A percentile compares a stretch with the other conserved stretches of the same genome.
Evolutionary conservation across 148 eudicot genomes (phyloP).

Genomic region (Vaccinium darrowii): DNA sequence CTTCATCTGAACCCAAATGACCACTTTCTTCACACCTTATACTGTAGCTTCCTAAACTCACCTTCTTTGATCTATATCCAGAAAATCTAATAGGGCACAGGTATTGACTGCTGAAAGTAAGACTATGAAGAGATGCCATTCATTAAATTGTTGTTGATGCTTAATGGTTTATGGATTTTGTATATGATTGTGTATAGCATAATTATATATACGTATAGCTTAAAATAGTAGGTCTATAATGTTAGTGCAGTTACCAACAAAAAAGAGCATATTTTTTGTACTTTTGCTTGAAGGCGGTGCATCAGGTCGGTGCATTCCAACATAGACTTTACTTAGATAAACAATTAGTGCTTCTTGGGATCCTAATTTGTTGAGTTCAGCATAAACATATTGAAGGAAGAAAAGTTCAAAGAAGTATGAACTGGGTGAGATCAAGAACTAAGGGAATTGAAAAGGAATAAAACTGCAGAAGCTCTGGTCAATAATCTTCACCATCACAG

Average conservation of each 20-base stretch:
- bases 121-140: conserved; percentile 12
- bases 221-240: not conserved
- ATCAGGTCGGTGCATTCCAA: not conserved
- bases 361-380: not conserved
- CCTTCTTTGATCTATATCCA: not conserved
- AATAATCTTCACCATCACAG: not conserved
- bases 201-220: not conserved
- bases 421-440: not conserved
- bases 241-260: not conserved
- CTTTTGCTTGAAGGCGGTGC: not conserved
- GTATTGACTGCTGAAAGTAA: conserved; percentile 6
- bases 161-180: not conserved
- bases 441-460: not conserved
- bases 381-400: not conserved
- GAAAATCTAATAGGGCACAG: conserved; percentile 3
- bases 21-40: conserved; percentile 9
- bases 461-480: not conserved
- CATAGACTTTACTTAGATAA: not conserved
- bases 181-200: not conserved
- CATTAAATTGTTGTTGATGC: not conserved
- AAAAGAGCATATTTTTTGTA: not conserved
- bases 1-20: conserved; percentile 1
- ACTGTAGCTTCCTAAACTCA: not conserved
- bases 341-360: not conserved
- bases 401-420: not conserved